These are phyloP conservation scores for Clonostachys byssicola DNA, from an alignment of 2,329 filamentous ascomycete genomes.

Conservation along the genomic window DNA sequence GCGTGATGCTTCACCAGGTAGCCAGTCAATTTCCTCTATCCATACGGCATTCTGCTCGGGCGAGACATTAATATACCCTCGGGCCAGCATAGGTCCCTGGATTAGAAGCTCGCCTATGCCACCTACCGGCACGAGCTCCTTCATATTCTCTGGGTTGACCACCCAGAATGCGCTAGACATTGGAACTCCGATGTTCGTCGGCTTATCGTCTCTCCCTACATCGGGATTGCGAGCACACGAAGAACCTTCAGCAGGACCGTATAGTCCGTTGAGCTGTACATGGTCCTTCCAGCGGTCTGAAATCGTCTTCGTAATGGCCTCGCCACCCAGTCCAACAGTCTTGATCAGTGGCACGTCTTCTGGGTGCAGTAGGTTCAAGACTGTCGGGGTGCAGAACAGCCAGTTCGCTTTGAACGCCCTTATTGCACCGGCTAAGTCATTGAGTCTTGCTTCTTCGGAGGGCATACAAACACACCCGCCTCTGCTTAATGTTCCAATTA, in stretches of 20 bases:
- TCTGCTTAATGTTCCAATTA: background rate
- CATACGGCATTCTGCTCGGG: slow-evolving; percentile 16
- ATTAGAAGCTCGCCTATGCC: slow-evolving; percentile 14
- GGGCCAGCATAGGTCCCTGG: slow-evolving; percentile 18
- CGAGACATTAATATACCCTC: slow-evolving; percentile 13
- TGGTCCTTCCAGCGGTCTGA: background rate
- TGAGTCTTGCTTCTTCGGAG: slow-evolving; percentile 6
- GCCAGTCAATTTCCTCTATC: slow-evolving; percentile 11
- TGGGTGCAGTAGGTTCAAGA: slow-evolving; percentile 12
- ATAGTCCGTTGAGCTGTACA: background rate
- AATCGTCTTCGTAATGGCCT: slow-evolving; percentile 10
- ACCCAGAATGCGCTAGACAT: slow-evolving; percentile 8
- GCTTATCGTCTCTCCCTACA: slow-evolving; percentile 8
- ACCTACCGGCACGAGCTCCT: slow-evolving; percentile 11
- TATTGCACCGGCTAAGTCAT: slow-evolving; percentile 6
- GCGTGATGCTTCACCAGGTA: background rate
- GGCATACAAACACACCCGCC: background rate
- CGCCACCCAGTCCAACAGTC: slow-evolving; percentile 13
- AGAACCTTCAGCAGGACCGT: slow-evolving; percentile 2
- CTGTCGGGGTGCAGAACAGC: slow-evolving; percentile 6
- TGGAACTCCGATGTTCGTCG: background rate
- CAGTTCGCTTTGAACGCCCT: slow-evolving; percentile 5
- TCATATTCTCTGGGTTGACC: slow-evolving; percentile 7
- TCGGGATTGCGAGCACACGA: slow-evolving; percentile 13
- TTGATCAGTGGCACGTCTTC: slow-evolving; percentile 7